These are phyloP conservation scores for Endothia cerciana DNA, from an alignment of 2,329 filamentous ascomycete species.

Conservation along the genomic window DNA sequence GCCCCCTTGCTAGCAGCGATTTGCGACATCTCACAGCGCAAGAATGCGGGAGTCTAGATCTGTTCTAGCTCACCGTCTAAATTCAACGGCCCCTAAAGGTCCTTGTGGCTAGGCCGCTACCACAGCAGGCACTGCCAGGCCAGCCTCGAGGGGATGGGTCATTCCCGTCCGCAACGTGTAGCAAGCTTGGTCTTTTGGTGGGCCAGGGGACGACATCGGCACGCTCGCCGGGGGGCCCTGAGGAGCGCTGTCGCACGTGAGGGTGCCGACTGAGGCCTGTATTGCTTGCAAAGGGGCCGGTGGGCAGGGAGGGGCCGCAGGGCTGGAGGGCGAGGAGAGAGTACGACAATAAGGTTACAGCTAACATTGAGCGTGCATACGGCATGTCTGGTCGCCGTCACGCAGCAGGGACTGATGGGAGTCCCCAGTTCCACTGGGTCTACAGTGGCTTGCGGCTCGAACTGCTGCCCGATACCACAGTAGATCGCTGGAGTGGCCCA, in stretches of 20 bases:
- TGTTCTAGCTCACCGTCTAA: conserved; percentile 7
- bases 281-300: not conserved
- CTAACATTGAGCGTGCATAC: conserved; percentile 19
- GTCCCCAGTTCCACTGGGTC: not conserved
- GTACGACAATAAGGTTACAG: conserved; percentile 24
- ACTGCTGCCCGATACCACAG: conserved; percentile 1
- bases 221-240: no score
- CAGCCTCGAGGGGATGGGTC: not conserved
- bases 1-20: not conserved
- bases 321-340: not conserved
- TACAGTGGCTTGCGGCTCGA: conserved; percentile 4
- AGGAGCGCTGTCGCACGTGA: not conserved
- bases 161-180: not conserved
- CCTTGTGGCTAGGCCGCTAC: conserved; percentile 16
- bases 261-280: not conserved
- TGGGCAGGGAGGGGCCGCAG: not conserved
- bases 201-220: conserved; percentile 19
- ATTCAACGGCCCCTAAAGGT: conserved; percentile 20
- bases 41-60: conserved; percentile 6
- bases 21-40: conserved; percentile 13
- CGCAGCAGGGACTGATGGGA: conserved; percentile 15
- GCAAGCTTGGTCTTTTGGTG: not conserved
- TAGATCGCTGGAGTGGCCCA: not conserved
- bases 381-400: conserved; percentile 21
- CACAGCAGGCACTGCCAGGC: conserved; percentile 9